These are phyloP conservation scores for Solanum medicagineum DNA, from an alignment of 257 asterid genomes.

Conservation along the genomic window DNA sequence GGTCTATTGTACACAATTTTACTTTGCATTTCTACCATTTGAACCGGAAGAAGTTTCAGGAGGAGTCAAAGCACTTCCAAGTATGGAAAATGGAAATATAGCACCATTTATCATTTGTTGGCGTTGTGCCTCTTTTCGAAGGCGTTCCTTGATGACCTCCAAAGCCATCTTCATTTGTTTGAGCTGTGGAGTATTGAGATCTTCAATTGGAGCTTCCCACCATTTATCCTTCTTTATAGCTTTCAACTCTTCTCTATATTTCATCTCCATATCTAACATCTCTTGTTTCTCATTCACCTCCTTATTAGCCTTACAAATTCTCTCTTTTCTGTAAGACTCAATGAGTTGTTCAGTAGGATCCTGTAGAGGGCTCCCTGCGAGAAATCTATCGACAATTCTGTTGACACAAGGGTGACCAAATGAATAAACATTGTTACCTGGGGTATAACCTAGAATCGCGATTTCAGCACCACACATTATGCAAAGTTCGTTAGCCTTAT, in stretches of 20 bases:
- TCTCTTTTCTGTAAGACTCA: no score
- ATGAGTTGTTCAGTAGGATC: not conserved
- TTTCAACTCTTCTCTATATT: conserved; percentile 4
- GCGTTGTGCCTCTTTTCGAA: not conserved
- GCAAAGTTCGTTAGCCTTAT: conserved; percentile 67
- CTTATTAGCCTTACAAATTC: conserved; percentile 2
- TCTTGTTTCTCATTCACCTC: conserved; percentile 19
- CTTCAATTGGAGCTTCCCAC: conserved; percentile 11
- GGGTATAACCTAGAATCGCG: conserved; percentile 40
- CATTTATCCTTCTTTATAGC: conserved; percentile 3
- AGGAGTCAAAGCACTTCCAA: not conserved
- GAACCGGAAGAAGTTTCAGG: not conserved
- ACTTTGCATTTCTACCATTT: not conserved
- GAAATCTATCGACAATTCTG: conserved; percentile 9
- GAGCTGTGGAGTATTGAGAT: not conserved
- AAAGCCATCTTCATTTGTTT: not conserved
- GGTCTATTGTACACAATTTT: no score
- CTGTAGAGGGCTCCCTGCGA: not conserved
- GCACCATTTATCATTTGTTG: not conserved
- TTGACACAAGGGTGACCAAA: conserved; percentile 47
- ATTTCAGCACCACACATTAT: conserved; percentile 35
- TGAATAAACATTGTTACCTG: conserved; percentile 21
- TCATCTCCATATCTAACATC: conserved; percentile 11
- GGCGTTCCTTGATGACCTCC: not conserved
- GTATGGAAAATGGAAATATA: not conserved